Base-by-base conservation (phyloP, 495 filamentous ascomycete genomes). In the Penicillium simplicissimum region DNA sequence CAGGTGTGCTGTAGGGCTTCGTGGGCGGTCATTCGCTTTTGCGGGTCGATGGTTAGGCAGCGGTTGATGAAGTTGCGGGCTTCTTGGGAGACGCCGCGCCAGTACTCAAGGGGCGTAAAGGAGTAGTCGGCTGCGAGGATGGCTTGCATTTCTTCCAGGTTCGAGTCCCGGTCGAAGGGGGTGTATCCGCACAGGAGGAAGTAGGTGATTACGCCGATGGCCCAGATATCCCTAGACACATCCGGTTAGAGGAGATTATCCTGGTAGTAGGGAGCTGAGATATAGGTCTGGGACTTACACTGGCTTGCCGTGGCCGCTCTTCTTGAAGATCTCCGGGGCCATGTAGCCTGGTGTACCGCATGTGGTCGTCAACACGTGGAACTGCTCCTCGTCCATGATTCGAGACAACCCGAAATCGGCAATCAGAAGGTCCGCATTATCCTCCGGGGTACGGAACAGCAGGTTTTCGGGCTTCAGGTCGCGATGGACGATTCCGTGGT, bases 331-430 rank as follows among this genome's bases (percentile, higher is more conserved):
- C 69, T 91, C 89, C 1, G 89, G 89, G 21, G 90, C 90, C 90
- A 93, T 98, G 76, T 98, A 98, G 33, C 96, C 96, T 0, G 95
- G 95, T 8, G 95, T 98, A 35, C 95, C 95, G 69, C 95, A 98
- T 4, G 95, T 98, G 2, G 95, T 98, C 5, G 96, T 98, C 37
- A 98, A 78, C 28, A 98, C 93, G 69, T 97, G 96, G 73, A 98
- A 98, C 70, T 97, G 91, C 75, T 98, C 93, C 77, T 98, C 96
- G 72, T 98, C 96, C 93, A 98, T 97, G 75, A 98, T 98, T 43
- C 95, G 82, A 13, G 87, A 91, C 35, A 98, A 79, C 9, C 95
- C 95, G 69, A 98, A 98, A 73, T 98, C 95, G 37, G 96, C 95
- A 70, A 98, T 98, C 55, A 98, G 77, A n/a, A 98, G 74, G 58